Base-by-base conservation (phyloP, 495 filamentous ascomycete genomes). In the Talaromyces wortmannii region DNA sequence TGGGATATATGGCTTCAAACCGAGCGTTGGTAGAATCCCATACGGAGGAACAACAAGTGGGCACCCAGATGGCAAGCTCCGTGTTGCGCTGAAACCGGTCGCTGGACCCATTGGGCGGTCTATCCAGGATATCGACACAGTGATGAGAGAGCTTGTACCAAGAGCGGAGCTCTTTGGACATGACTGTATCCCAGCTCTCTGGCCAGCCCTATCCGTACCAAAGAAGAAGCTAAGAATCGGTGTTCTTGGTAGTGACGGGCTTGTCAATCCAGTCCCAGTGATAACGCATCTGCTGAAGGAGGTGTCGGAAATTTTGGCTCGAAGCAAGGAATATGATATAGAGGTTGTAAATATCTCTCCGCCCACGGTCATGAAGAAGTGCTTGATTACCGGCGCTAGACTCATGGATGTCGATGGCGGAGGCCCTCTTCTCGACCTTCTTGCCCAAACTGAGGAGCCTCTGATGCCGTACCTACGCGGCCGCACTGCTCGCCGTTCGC, bases 41-140 rank as follows among this genome's bases (percentile, higher is more conserved):
- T 70, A 94, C 65, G 76, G 77, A 45, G 94, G 92, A 7, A 75
- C 77, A 40, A 96, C 92, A 3, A 91, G 36, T 40, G 36, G 36
- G 2, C 36, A 40, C 8, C 36, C 36, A 8, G 13, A 40, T 40
- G 74, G 66, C 10, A 71, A 71, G 47, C 64, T 70, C 7, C 65
- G 72, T 7, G 62, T 76, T 15, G 65, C 67, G 1, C 57, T 85
- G 15, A 65, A 78, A 46, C 56, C 75, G 10, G 73, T 77, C 5
- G 79, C 77, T 5, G 82, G 82, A 2, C 79, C 79, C 0, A 55
- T 82, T 45, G 74, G 74, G 0, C 65, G 67, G 7, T 71, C 68
- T 5, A 59, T 81, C 0, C 61, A 63, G 3, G 78, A 81, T 60
- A 55, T 81, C 15, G 70, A 70, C 16, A 60, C 74, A 29, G 65